Conservation (phyloP, 306 rosid species). For the Morella rubra region DNA sequence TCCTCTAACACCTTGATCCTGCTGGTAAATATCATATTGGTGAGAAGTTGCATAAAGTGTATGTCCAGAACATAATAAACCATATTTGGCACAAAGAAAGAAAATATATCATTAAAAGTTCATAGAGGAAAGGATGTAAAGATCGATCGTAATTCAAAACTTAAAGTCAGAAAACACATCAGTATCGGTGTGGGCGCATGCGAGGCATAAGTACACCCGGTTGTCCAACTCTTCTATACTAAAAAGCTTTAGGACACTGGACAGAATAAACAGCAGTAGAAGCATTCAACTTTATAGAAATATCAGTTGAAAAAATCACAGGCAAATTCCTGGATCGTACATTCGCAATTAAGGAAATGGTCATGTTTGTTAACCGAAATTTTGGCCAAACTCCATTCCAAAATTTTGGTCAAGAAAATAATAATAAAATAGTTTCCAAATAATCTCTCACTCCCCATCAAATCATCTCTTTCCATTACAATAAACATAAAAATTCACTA, state of each 20-base stretch:
- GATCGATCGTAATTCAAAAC: background rate
- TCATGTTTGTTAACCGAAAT: no score
- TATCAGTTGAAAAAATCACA: no score
- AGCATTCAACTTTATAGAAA: background rate
- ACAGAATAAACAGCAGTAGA: background rate
- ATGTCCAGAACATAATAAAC: background rate
- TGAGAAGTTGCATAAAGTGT: constrained; percentile 21
- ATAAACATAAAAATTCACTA: no score
- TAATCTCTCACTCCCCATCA: no score
- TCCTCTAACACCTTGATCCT: constrained; percentile 50
- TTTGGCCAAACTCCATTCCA: no score
- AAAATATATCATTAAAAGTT: background rate
- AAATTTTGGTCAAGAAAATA: background rate
- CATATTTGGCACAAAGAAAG: constrained; percentile 3
- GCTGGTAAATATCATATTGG: constrained; percentile 15
- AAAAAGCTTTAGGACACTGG: background rate
- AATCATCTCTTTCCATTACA: no score
- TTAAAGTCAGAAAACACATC: background rate
- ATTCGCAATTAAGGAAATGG: no score
- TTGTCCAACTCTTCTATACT: background rate
- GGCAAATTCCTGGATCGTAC: no score
- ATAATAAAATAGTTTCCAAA: no score
- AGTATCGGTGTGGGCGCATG: background rate
- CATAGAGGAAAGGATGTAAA: background rate
- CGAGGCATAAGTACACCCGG: background rate